Conservation (phyloP, 768 basidiomycete genomes). For the Daedaleopsis sinensis region DNA sequence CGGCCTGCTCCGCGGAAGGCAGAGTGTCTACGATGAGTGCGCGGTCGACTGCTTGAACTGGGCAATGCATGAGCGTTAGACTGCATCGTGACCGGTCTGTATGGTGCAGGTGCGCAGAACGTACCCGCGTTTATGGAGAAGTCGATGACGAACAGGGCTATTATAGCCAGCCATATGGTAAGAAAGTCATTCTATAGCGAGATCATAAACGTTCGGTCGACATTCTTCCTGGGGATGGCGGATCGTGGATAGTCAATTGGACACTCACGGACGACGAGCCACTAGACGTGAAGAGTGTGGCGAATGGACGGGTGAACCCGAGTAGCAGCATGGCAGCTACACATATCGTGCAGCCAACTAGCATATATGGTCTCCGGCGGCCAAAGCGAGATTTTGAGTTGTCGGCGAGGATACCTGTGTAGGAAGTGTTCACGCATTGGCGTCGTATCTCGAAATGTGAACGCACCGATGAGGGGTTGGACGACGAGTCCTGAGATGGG, state of each 20-base stretch:
- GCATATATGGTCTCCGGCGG: slow-evolving; percentile 84
- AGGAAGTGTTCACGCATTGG: not conserved
- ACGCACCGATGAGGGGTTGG: slow-evolving; percentile 82
- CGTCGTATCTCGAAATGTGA: not conserved
- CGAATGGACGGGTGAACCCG: slow-evolving; percentile 78
- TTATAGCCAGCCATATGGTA: slow-evolving; percentile 78
- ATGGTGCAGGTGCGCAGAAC: slow-evolving; percentile 39
- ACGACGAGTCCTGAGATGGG: slow-evolving; percentile 89
- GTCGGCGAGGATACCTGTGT: slow-evolving; percentile 71
- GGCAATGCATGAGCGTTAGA: not conserved
- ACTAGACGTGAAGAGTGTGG: slow-evolving; percentile 45
- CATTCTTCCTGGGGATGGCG: slow-evolving; percentile 16
- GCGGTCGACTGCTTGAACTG: slow-evolving; percentile 89
- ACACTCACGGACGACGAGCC: slow-evolving; percentile 38
- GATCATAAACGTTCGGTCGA: not conserved
- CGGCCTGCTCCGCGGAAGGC: slow-evolving; percentile 72
- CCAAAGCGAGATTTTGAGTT: slow-evolving; percentile 83
- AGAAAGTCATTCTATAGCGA: slow-evolving; percentile 56
- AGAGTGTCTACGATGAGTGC: slow-evolving; percentile 88
- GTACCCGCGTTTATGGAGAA: slow-evolving; percentile 62
- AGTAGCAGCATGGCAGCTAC: slow-evolving; percentile 76
- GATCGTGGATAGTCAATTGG: slow-evolving; percentile 16
- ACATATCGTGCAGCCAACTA: slow-evolving; percentile 68
- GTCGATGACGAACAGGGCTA: slow-evolving; percentile 69
- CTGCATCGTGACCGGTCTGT: not conserved